Evolutionary conservation across 2,329 filamentous ascomycete species (phyloP).

Genomic region (Coleophoma crateriformis): DNA sequence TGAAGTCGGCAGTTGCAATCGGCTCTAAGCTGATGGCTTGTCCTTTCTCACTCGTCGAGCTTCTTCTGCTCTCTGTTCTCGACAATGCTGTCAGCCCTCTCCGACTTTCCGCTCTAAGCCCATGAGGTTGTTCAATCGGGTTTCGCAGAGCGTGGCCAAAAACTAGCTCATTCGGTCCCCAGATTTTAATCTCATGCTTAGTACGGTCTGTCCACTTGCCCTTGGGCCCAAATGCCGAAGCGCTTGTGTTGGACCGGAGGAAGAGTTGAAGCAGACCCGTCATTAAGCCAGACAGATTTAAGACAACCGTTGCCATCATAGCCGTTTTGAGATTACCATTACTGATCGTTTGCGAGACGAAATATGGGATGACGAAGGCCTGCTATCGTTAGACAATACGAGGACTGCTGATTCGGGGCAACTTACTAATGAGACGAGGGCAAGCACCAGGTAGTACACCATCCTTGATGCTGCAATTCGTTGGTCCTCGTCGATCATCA

Average conservation of each 20-base stretch:
- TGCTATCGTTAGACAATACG: conserved; percentile 23
- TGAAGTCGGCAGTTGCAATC: conserved; percentile 4
- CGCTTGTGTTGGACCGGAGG: conserved; percentile 55
- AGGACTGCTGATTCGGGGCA: too few relatives aligned
- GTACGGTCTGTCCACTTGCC: conserved; percentile 39
- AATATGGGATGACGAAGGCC: conserved; percentile 59
- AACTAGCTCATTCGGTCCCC: conserved; percentile 32
- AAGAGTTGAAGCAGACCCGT: conserved; percentile 63
- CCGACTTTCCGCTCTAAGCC: neutral
- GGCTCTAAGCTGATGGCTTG: conserved; percentile 16
- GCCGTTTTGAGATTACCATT: conserved; percentile 43
- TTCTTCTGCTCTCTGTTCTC: conserved; percentile 13
- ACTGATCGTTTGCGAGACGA: conserved; percentile 48
- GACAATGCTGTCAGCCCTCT: neutral
- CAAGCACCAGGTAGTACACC: conserved; percentile 58
- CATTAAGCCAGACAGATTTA: conserved; percentile 61
- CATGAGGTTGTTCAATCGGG: neutral
- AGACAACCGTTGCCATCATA: conserved; percentile 59
- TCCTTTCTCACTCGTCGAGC: conserved; percentile 19
- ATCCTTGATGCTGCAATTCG: conserved; percentile 61
- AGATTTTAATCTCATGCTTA: conserved; percentile 42
- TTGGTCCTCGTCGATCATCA: conserved; percentile 51
- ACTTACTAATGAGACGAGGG: conserved; percentile 51
- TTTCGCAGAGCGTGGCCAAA: conserved; percentile 8
- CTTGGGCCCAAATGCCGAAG: conserved; percentile 46